Evolutionary conservation across 225 moss, liverwort and hornwort species (phyloP).

Genomic region (Sphagnum tenellum): DNA sequence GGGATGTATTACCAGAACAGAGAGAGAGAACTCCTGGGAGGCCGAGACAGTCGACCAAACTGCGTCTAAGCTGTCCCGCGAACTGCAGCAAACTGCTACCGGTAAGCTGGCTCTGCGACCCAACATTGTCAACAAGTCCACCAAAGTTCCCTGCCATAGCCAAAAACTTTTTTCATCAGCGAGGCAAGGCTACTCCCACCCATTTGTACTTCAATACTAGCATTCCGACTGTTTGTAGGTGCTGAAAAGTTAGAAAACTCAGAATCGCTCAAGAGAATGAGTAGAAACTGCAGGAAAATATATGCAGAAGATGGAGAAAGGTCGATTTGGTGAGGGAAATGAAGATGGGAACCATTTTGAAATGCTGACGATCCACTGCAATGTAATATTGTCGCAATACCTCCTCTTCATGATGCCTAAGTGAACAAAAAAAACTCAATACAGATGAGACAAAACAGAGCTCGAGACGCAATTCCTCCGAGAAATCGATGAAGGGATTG

Average conservation of each 20-base stretch:
- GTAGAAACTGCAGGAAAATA: no score
- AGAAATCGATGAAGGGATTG: no score
- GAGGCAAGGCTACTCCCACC: no score
- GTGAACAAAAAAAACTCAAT: no score
- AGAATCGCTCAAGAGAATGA: no score
- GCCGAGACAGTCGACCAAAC: constrained; percentile 52
- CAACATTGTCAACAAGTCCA: constrained; percentile 62
- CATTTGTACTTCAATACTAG: no score
- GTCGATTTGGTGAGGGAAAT: constrained; percentile 33
- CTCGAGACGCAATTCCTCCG: no score
- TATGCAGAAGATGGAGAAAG: no score
- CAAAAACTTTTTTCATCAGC: no score
- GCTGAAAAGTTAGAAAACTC: no score
- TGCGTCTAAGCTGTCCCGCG: constrained; percentile 80
- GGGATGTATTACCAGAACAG: constrained; percentile 37
- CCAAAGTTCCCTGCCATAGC: constrained; percentile 52
- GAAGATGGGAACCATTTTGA: constrained; percentile 80
- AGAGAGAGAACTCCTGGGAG: constrained; percentile 55
- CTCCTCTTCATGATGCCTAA: constrained; percentile 62
- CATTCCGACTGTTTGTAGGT: no score
- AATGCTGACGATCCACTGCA: constrained; percentile 76
- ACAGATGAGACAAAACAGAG: no score
- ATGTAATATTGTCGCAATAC: constrained; percentile 82
- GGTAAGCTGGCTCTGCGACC: constrained; percentile 79
- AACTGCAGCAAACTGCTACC: constrained; percentile 72